Evolutionary conservation across 202 grass and related monocot genomes (phyloP).

Genomic region (Sporobolus alterniflorus): DNA sequence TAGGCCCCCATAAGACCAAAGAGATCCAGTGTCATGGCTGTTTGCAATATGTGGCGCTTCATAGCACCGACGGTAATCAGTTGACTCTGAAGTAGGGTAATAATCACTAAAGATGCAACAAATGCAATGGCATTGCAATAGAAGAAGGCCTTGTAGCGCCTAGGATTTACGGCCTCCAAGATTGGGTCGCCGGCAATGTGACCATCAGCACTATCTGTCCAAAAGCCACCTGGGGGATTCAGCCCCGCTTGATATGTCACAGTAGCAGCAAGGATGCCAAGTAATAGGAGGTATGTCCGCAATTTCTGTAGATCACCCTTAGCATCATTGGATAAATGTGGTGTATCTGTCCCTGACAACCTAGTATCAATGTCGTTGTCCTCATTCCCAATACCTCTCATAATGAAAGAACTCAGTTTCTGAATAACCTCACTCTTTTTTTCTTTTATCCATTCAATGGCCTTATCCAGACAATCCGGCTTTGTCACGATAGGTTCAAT

Average conservation of each 20-base stretch:
- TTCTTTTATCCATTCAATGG: background rate
- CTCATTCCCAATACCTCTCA: background rate
- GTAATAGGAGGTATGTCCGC: conserved; percentile 51
- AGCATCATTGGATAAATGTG: background rate
- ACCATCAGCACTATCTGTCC: conserved; percentile 24
- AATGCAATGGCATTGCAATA: conserved; percentile 68
- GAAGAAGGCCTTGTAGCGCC: conserved; percentile 63
- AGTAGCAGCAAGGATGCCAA: conserved; percentile 55
- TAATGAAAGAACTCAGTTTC: conserved; percentile 22
- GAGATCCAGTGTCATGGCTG: conserved; percentile 54
- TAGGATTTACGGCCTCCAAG: conserved; percentile 26
- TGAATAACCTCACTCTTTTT: background rate
- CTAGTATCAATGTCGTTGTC: background rate
- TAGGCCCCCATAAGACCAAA: conserved; percentile 64
- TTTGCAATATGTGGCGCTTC: conserved; percentile 58
- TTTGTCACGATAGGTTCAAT: conserved; percentile 28
- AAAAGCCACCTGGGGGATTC: conserved; percentile 62
- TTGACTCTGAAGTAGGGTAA: conserved; percentile 59
- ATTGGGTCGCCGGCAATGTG: conserved; percentile 53
- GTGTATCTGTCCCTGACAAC: background rate
- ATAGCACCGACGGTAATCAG: conserved; percentile 32
- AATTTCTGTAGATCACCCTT: conserved; percentile 47
- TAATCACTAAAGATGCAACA: conserved; percentile 65
- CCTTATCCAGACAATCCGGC: background rate
- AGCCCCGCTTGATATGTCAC: conserved; percentile 55